Conservation (phyloP, 2,329 filamentous ascomycete species). For the Talaromyces albobiverticillius region DNA sequence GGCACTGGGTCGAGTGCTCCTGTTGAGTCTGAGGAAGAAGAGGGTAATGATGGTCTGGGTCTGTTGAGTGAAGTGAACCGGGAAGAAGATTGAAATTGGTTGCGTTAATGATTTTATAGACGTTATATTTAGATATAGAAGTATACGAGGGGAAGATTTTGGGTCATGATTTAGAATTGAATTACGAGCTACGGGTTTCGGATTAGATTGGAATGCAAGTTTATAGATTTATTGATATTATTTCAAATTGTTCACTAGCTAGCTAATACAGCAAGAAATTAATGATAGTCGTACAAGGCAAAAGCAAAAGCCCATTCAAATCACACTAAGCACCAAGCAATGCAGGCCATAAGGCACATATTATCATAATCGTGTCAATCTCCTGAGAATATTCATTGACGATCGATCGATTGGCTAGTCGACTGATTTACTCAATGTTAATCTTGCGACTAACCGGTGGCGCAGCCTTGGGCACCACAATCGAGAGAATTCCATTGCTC, state of each 20-base stretch:
- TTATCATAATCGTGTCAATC: too few relatives aligned
- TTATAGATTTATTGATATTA: not conserved
- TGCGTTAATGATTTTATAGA: too few relatives aligned
- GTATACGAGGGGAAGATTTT: too few relatives aligned
- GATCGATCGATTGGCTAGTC: not conserved
- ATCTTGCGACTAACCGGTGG: constrained; percentile 49
- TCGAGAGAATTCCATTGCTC: constrained; percentile 55
- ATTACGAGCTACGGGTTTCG: too few relatives aligned
- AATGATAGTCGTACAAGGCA: too few relatives aligned
- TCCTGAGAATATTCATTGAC: not conserved
- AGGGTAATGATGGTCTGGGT: too few relatives aligned
- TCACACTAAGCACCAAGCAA: too few relatives aligned
- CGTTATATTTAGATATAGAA: too few relatives aligned
- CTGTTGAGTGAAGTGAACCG: not conserved
- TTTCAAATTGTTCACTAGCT: not conserved
- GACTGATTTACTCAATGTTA: constrained; percentile 40
- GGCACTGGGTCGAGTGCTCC: constrained; percentile 55
- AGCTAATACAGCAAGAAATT: not conserved
- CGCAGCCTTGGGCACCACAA: constrained; percentile 54
- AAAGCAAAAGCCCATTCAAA: too few relatives aligned
- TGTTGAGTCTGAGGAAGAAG: not conserved
- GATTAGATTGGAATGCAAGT: not conserved
- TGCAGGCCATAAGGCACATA: too few relatives aligned
- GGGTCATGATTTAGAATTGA: too few relatives aligned
- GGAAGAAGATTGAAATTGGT: not conserved